These are phyloP conservation scores for Trametes cingulata DNA, from an alignment of 768 basidiomycete genomes.

Conservation along the genomic window DNA sequence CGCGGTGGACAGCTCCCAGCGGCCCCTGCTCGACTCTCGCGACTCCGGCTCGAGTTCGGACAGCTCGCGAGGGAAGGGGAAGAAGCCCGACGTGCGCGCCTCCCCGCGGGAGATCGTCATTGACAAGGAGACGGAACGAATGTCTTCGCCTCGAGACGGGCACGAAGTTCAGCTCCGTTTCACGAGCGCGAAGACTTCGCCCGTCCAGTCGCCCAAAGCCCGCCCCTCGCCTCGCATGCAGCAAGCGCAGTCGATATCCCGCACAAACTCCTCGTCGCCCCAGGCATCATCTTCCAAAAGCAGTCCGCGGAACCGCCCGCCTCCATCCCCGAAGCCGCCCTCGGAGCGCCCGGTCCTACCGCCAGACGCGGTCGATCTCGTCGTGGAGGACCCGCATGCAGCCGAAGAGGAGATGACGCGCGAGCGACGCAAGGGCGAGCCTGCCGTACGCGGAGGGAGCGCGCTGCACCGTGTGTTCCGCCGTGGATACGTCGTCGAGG, in stretches of 20 bases:
- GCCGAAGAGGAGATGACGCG: conserved; percentile 52
- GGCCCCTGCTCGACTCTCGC: conserved; percentile 17
- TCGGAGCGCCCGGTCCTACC: conserved; percentile 39
- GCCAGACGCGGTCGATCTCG: conserved; percentile 85
- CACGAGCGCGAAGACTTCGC: conserved; percentile 36
- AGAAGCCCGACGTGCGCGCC: conserved; percentile 1
- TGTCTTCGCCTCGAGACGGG: conserved; percentile 18
- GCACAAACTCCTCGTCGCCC: conserved; percentile 13
- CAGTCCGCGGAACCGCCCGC: conserved; percentile 22
- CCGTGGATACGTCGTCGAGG: conserved; percentile 45
- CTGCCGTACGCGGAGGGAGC: conserved; percentile 39
- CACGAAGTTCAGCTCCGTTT: conserved; percentile 48
- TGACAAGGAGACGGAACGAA: conserved; percentile 49
- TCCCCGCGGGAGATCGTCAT: conserved; percentile 35
- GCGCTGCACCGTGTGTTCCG: conserved; percentile 55
- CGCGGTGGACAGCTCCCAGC: conserved; percentile 38
- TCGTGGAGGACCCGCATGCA: conserved; percentile 68
- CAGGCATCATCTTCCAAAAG: conserved; percentile 20
- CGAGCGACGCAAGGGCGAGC: conserved; percentile 64
- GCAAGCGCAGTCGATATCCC: conserved; percentile 5
- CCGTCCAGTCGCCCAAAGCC: conserved; percentile 24
- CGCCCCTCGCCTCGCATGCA: conserved; percentile 14
- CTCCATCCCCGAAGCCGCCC: conserved; percentile 24
- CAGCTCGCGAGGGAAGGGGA: conserved; percentile 25
- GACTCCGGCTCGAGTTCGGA: conserved; percentile 8